Base-by-base conservation (phyloP, 2,329 filamentous ascomycete genomes). In the Sordariomycetes sp. region DNA sequence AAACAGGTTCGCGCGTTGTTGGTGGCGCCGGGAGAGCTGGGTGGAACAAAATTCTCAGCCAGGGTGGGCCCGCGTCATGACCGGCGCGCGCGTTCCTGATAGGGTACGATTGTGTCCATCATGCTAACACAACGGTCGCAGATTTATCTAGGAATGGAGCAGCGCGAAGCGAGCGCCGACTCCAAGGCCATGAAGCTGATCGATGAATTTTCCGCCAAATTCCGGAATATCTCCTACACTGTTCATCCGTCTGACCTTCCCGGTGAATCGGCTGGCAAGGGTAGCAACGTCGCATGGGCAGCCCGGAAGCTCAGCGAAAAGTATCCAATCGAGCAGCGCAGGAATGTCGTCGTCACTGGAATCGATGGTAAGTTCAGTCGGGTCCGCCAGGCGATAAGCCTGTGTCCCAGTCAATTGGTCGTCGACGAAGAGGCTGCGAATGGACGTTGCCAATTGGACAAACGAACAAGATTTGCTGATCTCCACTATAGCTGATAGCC, bases 81-180 rank as follows among this genome's bases (percentile, higher is more conserved):
- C n/a, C 12, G 2, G 46, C 46, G 20, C 46, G 22, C 46, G 3
- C n/a, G 46, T 12, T 11, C 18, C 20, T 14, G 7, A 50, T 8
- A 24, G n/a, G n/a, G 20, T n/a, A 50, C 6, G 46, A 43, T 14
- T 14, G 4, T 43, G 46, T 12, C 20, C n/a, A 50, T 12, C 12
- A 24, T 22, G 46, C 18, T 20, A 11, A 22, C 4, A 24, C 46
- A 24, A 6, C 6, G 12, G 18, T 43, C 16, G 18, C 61, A 89
- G 86, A 74, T 90, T 57, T 89, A 85, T 65, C 76, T 90, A 34
- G 87, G 82, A 24, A 89, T 89, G 86, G 87, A 89, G 66, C 74
- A 85, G 64, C 82, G 86, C 59, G 87, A 90, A 67, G 71, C 73
- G 55, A 77, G 81, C 53, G 80, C 77, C 12, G 78, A 82, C 60